phyloP scores from a whole-genome alignment of 2,329 filamentous ascomycete genomes.

The Exophiala sideris region DNA sequence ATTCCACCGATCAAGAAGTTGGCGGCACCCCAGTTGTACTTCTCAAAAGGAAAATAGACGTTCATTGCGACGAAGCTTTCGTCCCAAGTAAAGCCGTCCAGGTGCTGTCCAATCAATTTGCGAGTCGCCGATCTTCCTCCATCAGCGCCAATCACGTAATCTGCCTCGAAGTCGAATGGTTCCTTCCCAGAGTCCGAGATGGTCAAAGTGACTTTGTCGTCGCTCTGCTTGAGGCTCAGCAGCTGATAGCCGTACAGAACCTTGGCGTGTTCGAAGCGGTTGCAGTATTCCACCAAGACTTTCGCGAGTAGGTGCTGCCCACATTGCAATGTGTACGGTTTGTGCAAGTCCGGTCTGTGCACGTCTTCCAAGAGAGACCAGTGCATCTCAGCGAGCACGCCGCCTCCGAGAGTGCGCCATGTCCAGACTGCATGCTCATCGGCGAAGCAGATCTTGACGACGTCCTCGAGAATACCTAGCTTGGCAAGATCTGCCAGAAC shows the following conservation, averaged over 20 bases:
- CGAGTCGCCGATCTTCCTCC: not conserved
- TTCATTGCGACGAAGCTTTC: conserved; percentile 7
- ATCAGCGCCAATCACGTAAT: not conserved
- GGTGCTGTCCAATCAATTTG: not conserved
- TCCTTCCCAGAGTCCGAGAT: not conserved
- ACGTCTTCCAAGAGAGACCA: not conserved
- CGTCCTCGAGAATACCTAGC: not conserved
- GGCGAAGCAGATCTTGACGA: not conserved
- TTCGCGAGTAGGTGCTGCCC: not conserved
- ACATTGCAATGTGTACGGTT: not conserved
- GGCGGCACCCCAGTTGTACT: conserved; percentile 1
- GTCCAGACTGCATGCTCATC: not conserved
- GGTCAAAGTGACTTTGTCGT: not conserved
- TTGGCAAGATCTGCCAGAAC: not conserved
- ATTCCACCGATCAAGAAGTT: conserved; percentile 9
- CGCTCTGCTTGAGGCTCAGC: not conserved
- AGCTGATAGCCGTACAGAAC: not conserved
- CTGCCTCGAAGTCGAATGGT: not conserved
- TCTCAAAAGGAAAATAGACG: conserved; percentile 10
- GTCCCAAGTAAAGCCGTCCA: not conserved
- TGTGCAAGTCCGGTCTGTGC: not conserved
- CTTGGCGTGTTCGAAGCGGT: not conserved
- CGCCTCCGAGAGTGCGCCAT: not conserved
- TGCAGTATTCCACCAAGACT: not conserved
- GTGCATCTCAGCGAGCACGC: not conserved